These are phyloP conservation scores for Nigrospora sphaerica DNA, from an alignment of 2,329 filamentous ascomycete species.

Conservation along the genomic window DNA sequence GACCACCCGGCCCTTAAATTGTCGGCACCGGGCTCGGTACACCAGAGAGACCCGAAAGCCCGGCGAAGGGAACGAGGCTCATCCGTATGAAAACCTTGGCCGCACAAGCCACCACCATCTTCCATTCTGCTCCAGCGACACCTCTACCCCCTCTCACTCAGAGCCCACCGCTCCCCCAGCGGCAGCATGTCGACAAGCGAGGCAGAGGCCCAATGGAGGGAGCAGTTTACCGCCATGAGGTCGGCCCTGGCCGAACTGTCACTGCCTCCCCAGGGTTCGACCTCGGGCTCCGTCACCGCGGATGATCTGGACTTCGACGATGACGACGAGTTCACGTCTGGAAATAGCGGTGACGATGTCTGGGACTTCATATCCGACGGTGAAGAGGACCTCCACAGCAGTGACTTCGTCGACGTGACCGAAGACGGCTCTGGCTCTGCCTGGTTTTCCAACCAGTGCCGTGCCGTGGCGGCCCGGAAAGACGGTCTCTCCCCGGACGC, in stretches of 20 bases:
- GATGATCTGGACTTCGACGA: slow-evolving; percentile 60
- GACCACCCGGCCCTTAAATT: too few relatives aligned
- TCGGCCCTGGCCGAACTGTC: slow-evolving; percentile 70
- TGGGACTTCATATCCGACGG: slow-evolving; percentile 86
- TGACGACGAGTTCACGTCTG: slow-evolving; percentile 44
- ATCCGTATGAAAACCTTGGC: too few relatives aligned
- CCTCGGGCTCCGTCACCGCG: slow-evolving; percentile 40
- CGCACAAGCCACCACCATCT: too few relatives aligned
- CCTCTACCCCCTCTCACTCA: neutral
- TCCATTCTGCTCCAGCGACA: neutral
- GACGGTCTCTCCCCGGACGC: slow-evolving; percentile 61
- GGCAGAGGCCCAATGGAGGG: slow-evolving; percentile 66
- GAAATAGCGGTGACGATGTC: slow-evolving; percentile 68
- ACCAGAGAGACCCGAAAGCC: too few relatives aligned
- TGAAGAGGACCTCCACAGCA: slow-evolving; percentile 57
- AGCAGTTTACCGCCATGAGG: slow-evolving; percentile 80
- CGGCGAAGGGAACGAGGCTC: too few relatives aligned
- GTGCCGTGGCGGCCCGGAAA: slow-evolving; percentile 55
- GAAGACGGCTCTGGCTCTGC: slow-evolving; percentile 41
- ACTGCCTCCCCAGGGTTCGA: slow-evolving; percentile 30
- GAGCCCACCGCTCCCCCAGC: neutral
- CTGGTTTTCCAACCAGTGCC: slow-evolving; percentile 70
- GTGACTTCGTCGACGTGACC: slow-evolving; percentile 46
- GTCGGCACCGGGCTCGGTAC: too few relatives aligned
- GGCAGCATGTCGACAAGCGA: slow-evolving; percentile 16